Evolutionary conservation across 345 rosid genomes (phyloP).

Genomic region (Aegle marmelos): DNA sequence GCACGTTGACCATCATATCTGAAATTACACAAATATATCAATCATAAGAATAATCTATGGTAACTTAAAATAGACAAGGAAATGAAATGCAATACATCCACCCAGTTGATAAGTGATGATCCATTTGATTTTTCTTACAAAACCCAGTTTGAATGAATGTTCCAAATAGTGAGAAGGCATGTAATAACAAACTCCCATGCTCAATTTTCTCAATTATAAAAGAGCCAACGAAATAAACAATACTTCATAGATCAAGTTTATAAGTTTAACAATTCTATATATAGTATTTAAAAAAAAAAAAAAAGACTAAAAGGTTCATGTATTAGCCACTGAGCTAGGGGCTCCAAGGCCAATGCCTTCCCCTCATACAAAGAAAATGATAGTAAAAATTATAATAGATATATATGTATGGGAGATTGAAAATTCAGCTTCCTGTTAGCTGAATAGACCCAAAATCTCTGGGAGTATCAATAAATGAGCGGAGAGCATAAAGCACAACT

Average conservation of each 20-base stretch:
- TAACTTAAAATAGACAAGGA: slow-evolving; percentile 4
- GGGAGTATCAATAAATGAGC: neutral
- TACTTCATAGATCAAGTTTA: neutral
- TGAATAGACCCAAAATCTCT: neutral
- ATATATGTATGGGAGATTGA: neutral
- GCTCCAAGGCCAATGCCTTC: neutral
- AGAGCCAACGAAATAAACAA: neutral
- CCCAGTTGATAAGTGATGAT: neutral
- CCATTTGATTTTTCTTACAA: neutral
- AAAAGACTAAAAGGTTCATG: neutral
- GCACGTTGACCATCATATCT: slow-evolving; percentile 97
- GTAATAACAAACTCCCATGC: neutral
- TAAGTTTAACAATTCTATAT: neutral
- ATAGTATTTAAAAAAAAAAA: neutral
- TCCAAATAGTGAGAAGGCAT: neutral
- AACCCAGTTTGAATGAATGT: neutral
- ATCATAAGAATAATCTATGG: neutral
- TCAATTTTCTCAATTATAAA: neutral
- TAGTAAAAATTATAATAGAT: neutral
- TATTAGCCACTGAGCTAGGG: neutral
- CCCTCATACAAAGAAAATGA: neutral
- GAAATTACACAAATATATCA: slow-evolving; percentile 14
- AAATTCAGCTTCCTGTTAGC: neutral
- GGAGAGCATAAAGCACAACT: neutral
- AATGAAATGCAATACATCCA: neutral